Evolutionary conservation across 2,329 filamentous ascomycete genomes (phyloP).

Genomic region (Tolypocladium album): DNA sequence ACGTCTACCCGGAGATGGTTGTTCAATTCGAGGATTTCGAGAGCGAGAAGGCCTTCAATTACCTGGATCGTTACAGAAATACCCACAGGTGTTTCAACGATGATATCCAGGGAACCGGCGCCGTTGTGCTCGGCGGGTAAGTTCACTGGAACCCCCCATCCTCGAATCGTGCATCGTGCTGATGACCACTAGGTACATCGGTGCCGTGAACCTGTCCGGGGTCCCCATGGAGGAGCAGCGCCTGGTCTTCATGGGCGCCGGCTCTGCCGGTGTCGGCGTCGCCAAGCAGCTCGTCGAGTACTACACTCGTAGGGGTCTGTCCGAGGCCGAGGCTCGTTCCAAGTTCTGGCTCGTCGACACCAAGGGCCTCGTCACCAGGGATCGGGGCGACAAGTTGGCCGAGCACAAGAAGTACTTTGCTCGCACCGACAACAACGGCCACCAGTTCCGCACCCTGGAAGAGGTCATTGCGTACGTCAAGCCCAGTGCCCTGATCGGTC

Average conservation of each 20-base stretch:
- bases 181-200: conserved; percentile 54
- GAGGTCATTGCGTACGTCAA: conserved; percentile 92
- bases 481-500: conserved; percentile 86
- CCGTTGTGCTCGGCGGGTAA: conserved; percentile 80
- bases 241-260: conserved; percentile 92
- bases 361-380: conserved; percentile 84
- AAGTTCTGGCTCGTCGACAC: conserved; percentile 98
- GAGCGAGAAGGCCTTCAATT: conserved; percentile 82
- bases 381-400: conserved; percentile 87
- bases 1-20: conserved; percentile 55
- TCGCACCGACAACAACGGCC: conserved; percentile 51
- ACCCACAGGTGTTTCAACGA: conserved; percentile 96
- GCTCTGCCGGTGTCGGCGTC: conserved; percentile 91
- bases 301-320: conserved; percentile 85
- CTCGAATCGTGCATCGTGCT: conserved; percentile 22
- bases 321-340: conserved; percentile 73
- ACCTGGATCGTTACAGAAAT: conserved; percentile 80
- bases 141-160: conserved; percentile 13
- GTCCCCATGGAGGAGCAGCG: conserved; percentile 83
- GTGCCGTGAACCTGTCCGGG: conserved; percentile 71
- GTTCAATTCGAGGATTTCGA: conserved; percentile 98
- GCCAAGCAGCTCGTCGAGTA: conserved; percentile 96
- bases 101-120: conserved; percentile 94
- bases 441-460: conserved; percentile 69
- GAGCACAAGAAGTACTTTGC: conserved; percentile 76